phyloP scores from a whole-genome alignment of 768 basidiomycete species.

The Lentinula guzmanii region DNA sequence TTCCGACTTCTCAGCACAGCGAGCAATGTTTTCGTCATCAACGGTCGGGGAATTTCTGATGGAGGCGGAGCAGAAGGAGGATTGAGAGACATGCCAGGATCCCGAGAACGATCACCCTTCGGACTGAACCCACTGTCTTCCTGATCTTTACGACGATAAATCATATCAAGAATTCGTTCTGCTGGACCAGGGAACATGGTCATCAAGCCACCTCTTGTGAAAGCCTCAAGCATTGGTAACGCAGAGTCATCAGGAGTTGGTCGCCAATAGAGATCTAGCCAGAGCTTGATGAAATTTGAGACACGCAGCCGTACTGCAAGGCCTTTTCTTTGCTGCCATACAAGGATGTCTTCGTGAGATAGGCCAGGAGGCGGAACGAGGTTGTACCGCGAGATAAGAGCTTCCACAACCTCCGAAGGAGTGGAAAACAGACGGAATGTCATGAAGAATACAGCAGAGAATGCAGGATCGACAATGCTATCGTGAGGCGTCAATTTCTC shows the following conservation, averaged over 20 bases:
- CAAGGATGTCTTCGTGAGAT: conserved; percentile 50
- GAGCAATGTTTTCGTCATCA: conserved; percentile 77
- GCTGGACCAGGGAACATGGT: conserved; percentile 63
- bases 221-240: conserved; percentile 48
- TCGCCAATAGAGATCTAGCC: conserved; percentile 92
- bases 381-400: conserved; percentile 80
- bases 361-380: conserved; percentile 57
- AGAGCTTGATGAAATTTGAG: conserved; percentile 88
- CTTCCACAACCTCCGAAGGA: conserved; percentile 68
- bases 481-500: conserved; percentile 98
- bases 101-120: conserved; percentile 59
- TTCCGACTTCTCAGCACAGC: conserved; percentile 60
- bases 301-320: conserved; percentile 88
- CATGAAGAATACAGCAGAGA: conserved; percentile 87
- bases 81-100: conserved; percentile 71
- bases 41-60: conserved; percentile 78
- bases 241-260: conserved; percentile 65
- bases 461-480: conserved; percentile 80
- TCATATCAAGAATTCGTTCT: conserved; percentile 66
- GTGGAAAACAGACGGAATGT: conserved; percentile 91
- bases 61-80: conserved; percentile 41
- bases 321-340: conserved; percentile 87
- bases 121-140: conserved; percentile 45
- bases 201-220: conserved; percentile 56
- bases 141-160: conserved; percentile 47